These are phyloP conservation scores for Rugonectria rugulosa DNA, from an alignment of 2,329 filamentous ascomycete genomes.

Conservation along the genomic window DNA sequence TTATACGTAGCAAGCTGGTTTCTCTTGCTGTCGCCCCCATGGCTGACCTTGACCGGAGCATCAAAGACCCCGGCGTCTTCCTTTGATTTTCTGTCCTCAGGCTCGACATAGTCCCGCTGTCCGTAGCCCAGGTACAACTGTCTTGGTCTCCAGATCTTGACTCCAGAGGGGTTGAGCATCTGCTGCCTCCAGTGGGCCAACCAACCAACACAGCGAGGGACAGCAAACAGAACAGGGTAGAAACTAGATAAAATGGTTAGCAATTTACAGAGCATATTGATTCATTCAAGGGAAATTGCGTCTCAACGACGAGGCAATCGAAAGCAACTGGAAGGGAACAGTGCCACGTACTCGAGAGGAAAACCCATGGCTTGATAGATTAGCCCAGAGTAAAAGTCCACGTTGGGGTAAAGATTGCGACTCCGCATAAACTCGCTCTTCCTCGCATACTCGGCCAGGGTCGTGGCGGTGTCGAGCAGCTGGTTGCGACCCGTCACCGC, in stretches of 20 bases:
- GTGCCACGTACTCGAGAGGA: conserved; percentile 51
- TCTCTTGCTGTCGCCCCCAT: conserved; percentile 53
- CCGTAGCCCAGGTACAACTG: conserved; percentile 57
- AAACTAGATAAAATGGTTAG: conserved; percentile 42
- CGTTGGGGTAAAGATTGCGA: conserved; percentile 58
- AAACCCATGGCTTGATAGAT: conserved; percentile 63
- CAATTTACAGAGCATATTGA: too few species aligned
- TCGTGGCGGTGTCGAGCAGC: conserved; percentile 57
- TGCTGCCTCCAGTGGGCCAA: conserved; percentile 60
- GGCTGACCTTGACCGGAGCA: conserved; percentile 45
- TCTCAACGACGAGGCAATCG: neutral
- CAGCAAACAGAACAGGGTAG: conserved; percentile 59
- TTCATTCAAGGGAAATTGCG: neutral
- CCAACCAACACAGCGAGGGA: conserved; percentile 60
- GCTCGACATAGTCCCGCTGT: conserved; percentile 53
- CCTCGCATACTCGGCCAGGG: conserved; percentile 53
- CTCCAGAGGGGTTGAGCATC: conserved; percentile 54
- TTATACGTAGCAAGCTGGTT: conserved; percentile 48
- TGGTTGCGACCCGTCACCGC: conserved; percentile 58
- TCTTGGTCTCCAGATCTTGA: conserved; percentile 60
- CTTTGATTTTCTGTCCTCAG: conserved; percentile 44
- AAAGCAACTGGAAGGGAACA: too few species aligned
- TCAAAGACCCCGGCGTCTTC: conserved; percentile 43
- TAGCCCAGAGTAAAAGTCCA: conserved; percentile 60
- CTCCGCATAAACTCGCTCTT: conserved; percentile 58